Percentiles rank a stretch among this genome's conserved stretches.
Evolutionary conservation across 371 early-diverging fungal genomes (phyloP).

Genomic region (Caulochytrium protostelioides): DNA sequence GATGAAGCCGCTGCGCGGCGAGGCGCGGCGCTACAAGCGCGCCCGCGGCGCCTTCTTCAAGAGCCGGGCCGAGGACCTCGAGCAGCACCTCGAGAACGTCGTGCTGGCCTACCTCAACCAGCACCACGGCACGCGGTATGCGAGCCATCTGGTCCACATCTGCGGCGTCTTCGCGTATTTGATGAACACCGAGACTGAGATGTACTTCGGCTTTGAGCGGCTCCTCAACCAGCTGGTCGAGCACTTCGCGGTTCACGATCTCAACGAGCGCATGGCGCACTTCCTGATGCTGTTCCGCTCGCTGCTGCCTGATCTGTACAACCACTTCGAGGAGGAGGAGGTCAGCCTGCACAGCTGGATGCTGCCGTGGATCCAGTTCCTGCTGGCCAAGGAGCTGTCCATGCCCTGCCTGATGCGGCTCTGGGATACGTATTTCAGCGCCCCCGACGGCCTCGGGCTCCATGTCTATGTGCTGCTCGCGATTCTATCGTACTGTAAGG

Average conservation of each 20-base stretch:
- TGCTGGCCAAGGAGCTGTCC: constrained; percentile 52
- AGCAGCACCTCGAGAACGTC: constrained; percentile 42
- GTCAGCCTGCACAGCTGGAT: constrained; percentile 75
- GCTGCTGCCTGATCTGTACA: constrained; percentile 50
- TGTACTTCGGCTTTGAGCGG: constrained; percentile 56
- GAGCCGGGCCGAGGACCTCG: constrained; percentile 1
- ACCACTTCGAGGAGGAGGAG: constrained; percentile 87
- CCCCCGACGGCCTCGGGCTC: constrained; percentile 6
- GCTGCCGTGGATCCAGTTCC: constrained; percentile 60
- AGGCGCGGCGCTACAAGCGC: constrained; percentile 49
- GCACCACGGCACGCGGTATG: constrained; percentile 53
- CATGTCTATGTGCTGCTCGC: constrained; percentile 24
- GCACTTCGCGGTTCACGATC: constrained; percentile 24
- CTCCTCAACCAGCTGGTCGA: constrained; percentile 44
- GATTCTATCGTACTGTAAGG: constrained; percentile 39
- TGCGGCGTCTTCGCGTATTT: constrained; percentile 62
- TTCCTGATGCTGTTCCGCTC: constrained; percentile 57
- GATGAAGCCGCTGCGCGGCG: constrained; percentile 66
- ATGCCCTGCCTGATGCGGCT: constrained; percentile 33
- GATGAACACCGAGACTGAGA: constrained; percentile 49
- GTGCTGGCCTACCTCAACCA: constrained; percentile 58
- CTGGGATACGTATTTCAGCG: constrained; percentile 41
- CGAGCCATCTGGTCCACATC: constrained; percentile 46
- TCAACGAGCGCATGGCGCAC: constrained; percentile 45
- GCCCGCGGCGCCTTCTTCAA: constrained; percentile 16